Percentiles rank a stretch among this genome's conserved stretches.
phyloP scores from a whole-genome alignment of 176 grass and related monocot genomes.

The Tillandsia fasciculata region DNA sequence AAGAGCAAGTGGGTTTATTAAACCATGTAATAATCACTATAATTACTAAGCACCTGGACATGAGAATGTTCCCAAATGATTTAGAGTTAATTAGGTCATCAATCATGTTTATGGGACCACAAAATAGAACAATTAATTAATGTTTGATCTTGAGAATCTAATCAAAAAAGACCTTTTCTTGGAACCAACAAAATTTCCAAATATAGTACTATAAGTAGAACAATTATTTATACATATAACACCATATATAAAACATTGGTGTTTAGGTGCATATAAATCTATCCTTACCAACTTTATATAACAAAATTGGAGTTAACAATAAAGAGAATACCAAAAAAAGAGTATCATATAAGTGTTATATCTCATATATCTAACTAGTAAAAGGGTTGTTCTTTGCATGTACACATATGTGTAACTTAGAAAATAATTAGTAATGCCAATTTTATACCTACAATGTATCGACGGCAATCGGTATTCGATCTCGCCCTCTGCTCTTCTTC shows the following conservation, averaged over 20 bases:
- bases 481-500: too few relatives aligned
- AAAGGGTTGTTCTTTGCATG: constrained; percentile 31
- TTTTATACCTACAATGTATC: constrained; percentile 33
- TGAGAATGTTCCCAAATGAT: too few relatives aligned
- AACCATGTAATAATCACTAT: too few relatives aligned
- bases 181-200: constrained; percentile 33
- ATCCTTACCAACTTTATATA: not conserved
- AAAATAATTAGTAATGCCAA: constrained; percentile 36
- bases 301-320: too few relatives aligned
- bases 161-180: not conserved
- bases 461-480: too few relatives aligned
- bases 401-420: constrained; percentile 68
- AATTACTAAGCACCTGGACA: too few relatives aligned
- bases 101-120: too few relatives aligned
- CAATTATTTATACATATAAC: constrained; percentile 35
- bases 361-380: too few relatives aligned
- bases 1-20: too few relatives aligned
- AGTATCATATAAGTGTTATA: too few relatives aligned
- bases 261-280: constrained; percentile 7
- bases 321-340: too few relatives aligned
- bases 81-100: too few relatives aligned
- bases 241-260: constrained; percentile 7
- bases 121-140: constrained; percentile 19
- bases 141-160: not conserved
- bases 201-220: constrained; percentile 17